These are phyloP conservation scores for Cercospora canescens DNA, from an alignment of 2,329 filamentous ascomycete genomes.

Conservation along the genomic window DNA sequence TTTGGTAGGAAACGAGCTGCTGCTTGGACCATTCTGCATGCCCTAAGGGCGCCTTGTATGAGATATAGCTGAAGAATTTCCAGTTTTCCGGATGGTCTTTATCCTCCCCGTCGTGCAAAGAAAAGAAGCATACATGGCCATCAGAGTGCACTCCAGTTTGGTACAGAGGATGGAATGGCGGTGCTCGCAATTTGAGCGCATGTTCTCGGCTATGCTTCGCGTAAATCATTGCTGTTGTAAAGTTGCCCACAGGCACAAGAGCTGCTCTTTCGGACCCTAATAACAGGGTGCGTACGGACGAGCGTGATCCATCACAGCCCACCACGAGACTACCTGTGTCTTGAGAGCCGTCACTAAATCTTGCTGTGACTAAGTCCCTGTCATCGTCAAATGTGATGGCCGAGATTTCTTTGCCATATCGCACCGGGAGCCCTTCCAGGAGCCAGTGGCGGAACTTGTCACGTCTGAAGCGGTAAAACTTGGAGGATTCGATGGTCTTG, in stretches of 20 bases:
- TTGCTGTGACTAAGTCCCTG: slow-evolving; percentile 16
- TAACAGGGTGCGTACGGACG: slow-evolving; percentile 22
- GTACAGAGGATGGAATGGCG: slow-evolving; percentile 12
- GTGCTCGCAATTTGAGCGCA: slow-evolving; percentile 11
- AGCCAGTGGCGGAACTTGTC: slow-evolving; percentile 19
- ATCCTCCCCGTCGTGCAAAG: slow-evolving; percentile 13
- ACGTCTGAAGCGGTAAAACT: slow-evolving; percentile 13
- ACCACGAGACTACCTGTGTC: slow-evolving; percentile 24
- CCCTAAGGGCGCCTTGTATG: slow-evolving; percentile 12
- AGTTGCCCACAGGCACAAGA: slow-evolving; percentile 11
- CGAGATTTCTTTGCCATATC: slow-evolving; percentile 18
- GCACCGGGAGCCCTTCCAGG: slow-evolving; percentile 12
- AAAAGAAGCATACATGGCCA: slow-evolving; percentile 8
- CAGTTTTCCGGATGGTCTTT: slow-evolving; percentile 9
- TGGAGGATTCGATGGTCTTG: slow-evolving; percentile 3
- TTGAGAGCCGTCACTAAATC: slow-evolving; percentile 21
- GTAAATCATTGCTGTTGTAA: slow-evolving; percentile 22
- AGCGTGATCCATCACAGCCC: slow-evolving; percentile 28
- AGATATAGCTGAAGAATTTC: slow-evolving; percentile 18
- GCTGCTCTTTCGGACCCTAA: slow-evolving; percentile 10
- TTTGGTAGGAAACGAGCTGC: slow-evolving; percentile 7
- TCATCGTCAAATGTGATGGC: slow-evolving; percentile 10
- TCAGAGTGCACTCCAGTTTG: slow-evolving; percentile 19
- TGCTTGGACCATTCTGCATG: slow-evolving; percentile 8
- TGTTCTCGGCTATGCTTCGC: slow-evolving; percentile 17